These are phyloP conservation scores for thale cress (Arabidopsis thaliana) DNA, from an alignment of 345 rosid species.

Conservation along the genomic window DNA sequence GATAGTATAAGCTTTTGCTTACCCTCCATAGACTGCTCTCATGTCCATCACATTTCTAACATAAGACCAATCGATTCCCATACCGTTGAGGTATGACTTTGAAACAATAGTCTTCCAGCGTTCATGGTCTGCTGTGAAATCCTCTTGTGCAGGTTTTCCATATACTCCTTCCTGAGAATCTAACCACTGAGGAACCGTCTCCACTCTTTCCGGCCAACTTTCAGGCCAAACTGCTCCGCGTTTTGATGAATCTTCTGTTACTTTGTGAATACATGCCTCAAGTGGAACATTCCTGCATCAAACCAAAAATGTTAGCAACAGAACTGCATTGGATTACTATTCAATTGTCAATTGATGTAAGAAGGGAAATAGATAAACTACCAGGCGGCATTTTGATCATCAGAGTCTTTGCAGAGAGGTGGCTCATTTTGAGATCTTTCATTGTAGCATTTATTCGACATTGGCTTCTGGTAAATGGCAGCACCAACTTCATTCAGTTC, in stretches of 20 bases:
- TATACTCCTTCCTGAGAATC: constrained; percentile 69
- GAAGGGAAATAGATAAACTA: constrained; percentile 39
- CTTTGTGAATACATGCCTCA: constrained; percentile 68
- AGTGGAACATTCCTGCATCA: constrained; percentile 77
- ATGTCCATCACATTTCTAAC: constrained; percentile 90
- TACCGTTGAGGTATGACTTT: constrained; percentile 68
- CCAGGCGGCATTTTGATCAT: constrained; percentile 64
- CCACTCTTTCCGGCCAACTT: constrained; percentile 82
- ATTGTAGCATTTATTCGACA: constrained; percentile 67
- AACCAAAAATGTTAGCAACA: neutral
- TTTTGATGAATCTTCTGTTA: constrained; percentile 59
- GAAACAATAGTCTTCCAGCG: constrained; percentile 79
- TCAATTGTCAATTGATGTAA: constrained; percentile 9
- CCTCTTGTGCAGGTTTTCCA: constrained; percentile 61
- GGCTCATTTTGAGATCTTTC: constrained; percentile 60
- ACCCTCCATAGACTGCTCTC: constrained; percentile 99
- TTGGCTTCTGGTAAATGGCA: constrained; percentile 87
- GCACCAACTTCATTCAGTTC: constrained; percentile 67
- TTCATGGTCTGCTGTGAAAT: constrained; percentile 61
- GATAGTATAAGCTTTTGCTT: constrained; percentile 37
- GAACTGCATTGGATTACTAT: neutral
- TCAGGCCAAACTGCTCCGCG: constrained; percentile 67
- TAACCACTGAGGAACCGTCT: constrained; percentile 75
- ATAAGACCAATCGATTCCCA: constrained; percentile 71
- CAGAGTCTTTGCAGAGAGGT: constrained; percentile 69